A percentile compares a stretch with the other conserved stretches of the same genome.
phyloP scores from a whole-genome alignment of 2,329 filamentous ascomycete genomes.

The Akanthomyces dipterigenus region DNA sequence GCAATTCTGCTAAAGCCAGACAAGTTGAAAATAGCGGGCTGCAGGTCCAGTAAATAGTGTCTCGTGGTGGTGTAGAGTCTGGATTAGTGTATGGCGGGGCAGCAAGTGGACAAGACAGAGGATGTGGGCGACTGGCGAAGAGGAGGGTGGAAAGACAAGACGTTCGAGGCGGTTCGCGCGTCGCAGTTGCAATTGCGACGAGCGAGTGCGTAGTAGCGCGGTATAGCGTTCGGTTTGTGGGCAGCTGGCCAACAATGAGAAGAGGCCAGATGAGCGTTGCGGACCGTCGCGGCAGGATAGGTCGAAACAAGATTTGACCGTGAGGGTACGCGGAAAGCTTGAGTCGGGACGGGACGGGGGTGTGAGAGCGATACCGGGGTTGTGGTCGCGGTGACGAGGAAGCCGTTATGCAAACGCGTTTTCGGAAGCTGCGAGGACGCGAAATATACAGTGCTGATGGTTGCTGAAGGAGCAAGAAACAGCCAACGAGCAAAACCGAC shows the following conservation, averaged over 20 bases:
- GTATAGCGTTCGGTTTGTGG: background rate
- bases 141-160: background rate
- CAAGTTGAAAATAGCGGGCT: constrained; percentile 6
- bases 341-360: constrained; percentile 3
- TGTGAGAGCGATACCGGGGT: constrained; percentile 6
- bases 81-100: constrained; percentile 6
- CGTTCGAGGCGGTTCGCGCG: background rate
- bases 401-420: background rate
- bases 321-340: constrained; percentile 3
- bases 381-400: background rate
- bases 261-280: background rate
- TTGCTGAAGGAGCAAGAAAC: background rate
- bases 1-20: background rate
- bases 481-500: background rate
- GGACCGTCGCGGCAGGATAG: background rate
- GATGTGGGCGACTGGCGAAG: background rate
- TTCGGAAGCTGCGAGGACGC: background rate
- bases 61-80: constrained; percentile 4
- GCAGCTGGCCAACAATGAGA: background rate
- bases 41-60: constrained; percentile 4
- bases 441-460: background rate
- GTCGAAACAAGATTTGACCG: constrained; percentile 1
- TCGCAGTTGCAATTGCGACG: background rate
- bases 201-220: background rate
- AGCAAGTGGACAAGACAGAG: constrained; percentile 6